These are phyloP conservation scores for Taiozyma sp. DNA, from an alignment of 1,139 yeast genomes.

Conservation along the genomic window DNA sequence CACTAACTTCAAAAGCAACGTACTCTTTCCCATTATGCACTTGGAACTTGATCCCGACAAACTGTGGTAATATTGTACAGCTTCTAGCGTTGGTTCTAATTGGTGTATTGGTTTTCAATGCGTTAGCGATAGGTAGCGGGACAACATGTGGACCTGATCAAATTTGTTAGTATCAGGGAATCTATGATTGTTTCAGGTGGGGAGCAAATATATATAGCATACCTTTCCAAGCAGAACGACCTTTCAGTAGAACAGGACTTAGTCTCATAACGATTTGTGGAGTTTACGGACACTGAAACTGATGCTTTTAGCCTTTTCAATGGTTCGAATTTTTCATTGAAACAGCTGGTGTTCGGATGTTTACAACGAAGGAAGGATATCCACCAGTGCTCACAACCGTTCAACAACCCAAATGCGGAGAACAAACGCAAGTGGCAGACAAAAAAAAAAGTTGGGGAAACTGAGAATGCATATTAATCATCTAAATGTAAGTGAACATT, in stretches of 20 bases:
- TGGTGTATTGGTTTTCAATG: slow-evolving; percentile 75
- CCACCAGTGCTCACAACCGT: background rate
- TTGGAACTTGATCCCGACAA: slow-evolving; percentile 90
- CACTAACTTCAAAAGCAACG: slow-evolving; percentile 81
- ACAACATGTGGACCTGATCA: slow-evolving; percentile 81
- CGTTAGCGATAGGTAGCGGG: slow-evolving; percentile 86
- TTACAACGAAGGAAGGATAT: background rate
- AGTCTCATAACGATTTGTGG: slow-evolving; percentile 47
- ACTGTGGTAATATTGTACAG: slow-evolving; percentile 91
- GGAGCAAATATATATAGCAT: slow-evolving; percentile 8
- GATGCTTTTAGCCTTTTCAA: background rate
- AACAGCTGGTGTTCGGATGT: background rate
- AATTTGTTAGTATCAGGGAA: slow-evolving; percentile 20
- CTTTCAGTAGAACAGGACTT: slow-evolving; percentile 44
- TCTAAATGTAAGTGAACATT: too few relatives aligned
- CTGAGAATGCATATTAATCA: too few relatives aligned
- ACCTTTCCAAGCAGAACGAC: slow-evolving; percentile 79
- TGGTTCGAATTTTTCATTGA: background rate
- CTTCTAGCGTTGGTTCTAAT: slow-evolving; percentile 92
- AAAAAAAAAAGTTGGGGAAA: background rate
- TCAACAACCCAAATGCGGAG: background rate
- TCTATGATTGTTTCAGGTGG: background rate
- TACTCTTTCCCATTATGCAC: slow-evolving; percentile 95
- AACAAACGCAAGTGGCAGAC: background rate
- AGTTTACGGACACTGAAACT: background rate